Base-by-base conservation (phyloP, 2,329 filamentous ascomycete genomes). In the Rosellinia necatrix region DNA sequence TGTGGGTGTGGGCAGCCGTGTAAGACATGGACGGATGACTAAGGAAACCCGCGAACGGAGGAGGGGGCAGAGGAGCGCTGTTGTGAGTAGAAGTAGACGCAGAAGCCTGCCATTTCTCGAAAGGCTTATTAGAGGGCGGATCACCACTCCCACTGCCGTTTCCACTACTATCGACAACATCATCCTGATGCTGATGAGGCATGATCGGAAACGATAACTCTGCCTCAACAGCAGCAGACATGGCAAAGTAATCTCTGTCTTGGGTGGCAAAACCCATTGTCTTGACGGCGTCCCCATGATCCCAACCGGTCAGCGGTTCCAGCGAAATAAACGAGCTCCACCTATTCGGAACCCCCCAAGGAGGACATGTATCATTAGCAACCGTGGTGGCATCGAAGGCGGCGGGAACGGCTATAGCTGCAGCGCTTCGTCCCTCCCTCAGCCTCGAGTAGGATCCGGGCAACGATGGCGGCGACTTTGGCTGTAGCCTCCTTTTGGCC, bases 1-100 rank as follows among this genome's bases (percentile, higher is more conserved):
- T 24, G 37, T 53, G 44, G 29, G 25, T 34, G 48, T 58, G 47
- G 38, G 24, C 43, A 53, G 52, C 55, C 34, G 55, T 47, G 51
- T 42, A 58, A 46, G 58, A 46, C 47, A 58, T 47, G 25, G 55
- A 27, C 27, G 32, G 51, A 30, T 58, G 47, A 24, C 44, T 52
- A 46, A 49, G 29, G 9, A 34, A 21, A 38, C 30, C 44, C 21
- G 29, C 32, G 25, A 48, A 54, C 8, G 56, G n/a, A 35, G 52
- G 46, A 22, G 49, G 15, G 32, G 19, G 32, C 13, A 37, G 19
- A 34, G 37, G 49, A 41, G 22, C 17, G 24, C n/a, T 37, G 42
- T 13, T 24, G 12, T 49, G 43, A 22, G 47, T 15, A 37, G 47
- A 17, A 32, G 38, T 38, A 13, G 35, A 37, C 58, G 47, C 13